Evolutionary conservation across 257 asterid species (phyloP), one percentile per base, ranked within the genome.

Genomic region (Solanum pennellii): DNA sequence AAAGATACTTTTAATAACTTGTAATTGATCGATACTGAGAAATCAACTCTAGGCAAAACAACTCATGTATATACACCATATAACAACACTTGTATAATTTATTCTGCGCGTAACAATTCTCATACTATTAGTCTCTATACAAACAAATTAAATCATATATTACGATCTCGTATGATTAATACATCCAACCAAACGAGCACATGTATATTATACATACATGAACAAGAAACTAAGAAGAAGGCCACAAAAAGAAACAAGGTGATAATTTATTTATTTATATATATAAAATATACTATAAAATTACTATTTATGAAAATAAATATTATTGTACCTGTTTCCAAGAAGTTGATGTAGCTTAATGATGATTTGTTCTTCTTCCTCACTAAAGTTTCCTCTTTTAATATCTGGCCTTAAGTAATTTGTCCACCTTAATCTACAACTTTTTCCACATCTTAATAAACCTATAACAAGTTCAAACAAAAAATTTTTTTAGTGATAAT

Each of bases 401-500:
- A 90, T 90, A 15, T 90, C 92, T 15, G 92, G 92, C 56, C 92
- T 74, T 44, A 90, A 75, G 68, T 90, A 90, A 44, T 90, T 90
- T 77, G 86, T 90, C 90, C 92, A 90, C 7, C 90, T 86, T 35
- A 90, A 87, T 84, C 92, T 88, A 86, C 92, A 90, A 69, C 92
- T 90, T 83, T 90, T 90, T 33, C 92, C 92, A 76, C 92, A 90
- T 66, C 92, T 88, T 33, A 75, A 83, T 2, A 88, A 74, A 86
- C 92, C 92, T 90, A 41, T 12, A 79, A 23, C 49, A 80, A 60
- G 23, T 37, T 45, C 5, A 62, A 62, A 69, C 1, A 6, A 27
- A 66, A 12, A 25, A 29, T 27, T 1, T 20, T 18, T 33, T 7
- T 7, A 12, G 25, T 21, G 12, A 42, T 41, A 12, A 79, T 79